Evolutionary conservation across 441 rosid species (phyloP).

Genomic region (Jatropha multifida): DNA sequence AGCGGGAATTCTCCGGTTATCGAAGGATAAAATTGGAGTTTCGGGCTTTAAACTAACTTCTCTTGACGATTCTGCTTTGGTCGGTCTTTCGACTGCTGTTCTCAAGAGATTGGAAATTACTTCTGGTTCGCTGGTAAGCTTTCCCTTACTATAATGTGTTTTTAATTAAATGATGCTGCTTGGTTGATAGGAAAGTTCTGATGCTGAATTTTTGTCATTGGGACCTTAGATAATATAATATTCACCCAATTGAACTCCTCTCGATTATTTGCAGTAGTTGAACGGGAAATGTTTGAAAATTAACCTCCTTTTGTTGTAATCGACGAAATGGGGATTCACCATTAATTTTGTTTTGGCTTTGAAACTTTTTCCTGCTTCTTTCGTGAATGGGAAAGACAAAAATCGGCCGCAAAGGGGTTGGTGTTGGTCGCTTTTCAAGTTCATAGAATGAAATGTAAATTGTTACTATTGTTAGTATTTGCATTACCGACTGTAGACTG

Average conservation of each 20-base stretch:
- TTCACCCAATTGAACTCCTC: neutral
- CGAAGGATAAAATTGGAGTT: slow-evolving; percentile 30
- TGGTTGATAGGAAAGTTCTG: neutral
- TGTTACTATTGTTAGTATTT: neutral
- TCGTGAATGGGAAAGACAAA: neutral
- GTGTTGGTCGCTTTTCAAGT: neutral
- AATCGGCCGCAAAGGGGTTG: neutral
- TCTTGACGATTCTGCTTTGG: slow-evolving; percentile 60
- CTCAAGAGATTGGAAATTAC: slow-evolving; percentile 64
- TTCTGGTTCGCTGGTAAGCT: slow-evolving; percentile 76
- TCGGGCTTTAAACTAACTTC: slow-evolving; percentile 39
- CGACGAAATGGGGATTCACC: neutral
- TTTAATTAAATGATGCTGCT: neutral
- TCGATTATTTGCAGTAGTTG: neutral
- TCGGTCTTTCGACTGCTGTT: slow-evolving; percentile 65
- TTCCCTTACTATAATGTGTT: neutral
- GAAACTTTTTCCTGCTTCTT: neutral
- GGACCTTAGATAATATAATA: neutral
- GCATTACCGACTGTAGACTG: neutral
- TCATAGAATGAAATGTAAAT: neutral
- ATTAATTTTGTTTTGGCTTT: neutral
- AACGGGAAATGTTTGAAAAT: neutral
- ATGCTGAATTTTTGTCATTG: neutral
- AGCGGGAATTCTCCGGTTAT: slow-evolving; percentile 71
- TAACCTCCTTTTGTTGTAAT: neutral